Evolutionary conservation across 1,284 basidiomycete species (phyloP), one percentile per base, ranked within the genome.

Genomic region (Moesziomyces sp.): DNA sequence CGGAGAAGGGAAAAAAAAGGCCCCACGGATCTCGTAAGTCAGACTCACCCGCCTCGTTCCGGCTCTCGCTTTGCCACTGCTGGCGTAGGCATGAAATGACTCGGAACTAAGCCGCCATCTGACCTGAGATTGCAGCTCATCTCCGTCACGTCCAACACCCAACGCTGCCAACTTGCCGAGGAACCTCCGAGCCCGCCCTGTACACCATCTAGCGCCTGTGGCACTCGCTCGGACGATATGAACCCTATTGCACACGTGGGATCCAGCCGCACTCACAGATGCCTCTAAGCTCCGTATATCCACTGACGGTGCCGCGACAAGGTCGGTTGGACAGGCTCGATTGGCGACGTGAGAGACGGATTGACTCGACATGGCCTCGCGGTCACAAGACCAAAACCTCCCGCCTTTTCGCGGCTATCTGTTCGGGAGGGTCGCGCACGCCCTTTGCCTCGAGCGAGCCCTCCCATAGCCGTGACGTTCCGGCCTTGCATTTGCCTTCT

Each of bases 91-190:
- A 52, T 59, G 24, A 52, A 52, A 44, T 52, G 57, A 58, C 45
- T 58, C 50, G 57, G 45, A 40, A 21, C 7, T 40, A 18, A 18
- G 14, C 35, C 35, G 44, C 35, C 45, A 48, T 52, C 46, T 59
- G 58, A 59, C 46, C 34, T 58, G 49, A 58, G 50, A 47, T n/a
- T 43, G 56, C 56, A 24, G 21, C 11, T 13, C 30, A 34, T 11
- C 30, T 11, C 30, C 30, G 30, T 34, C 30, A 9, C n/a, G 30
- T 28, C 8, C 44, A 28, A 44, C 43, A 34, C 21, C 51, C n/a
- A 6, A 11, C 10, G 28, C 38, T 14, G 38, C 16, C 38, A 46
- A 49, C 26, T 44, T 50, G 42, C 55, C 47, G 40, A 57, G 23
- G 43, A 53, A 53, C 28, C 43, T 53, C 52, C 42, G 43, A 18